Evolutionary conservation across 176 grass and related monocot genomes (phyloP).

Genomic region (Poa annua): DNA sequence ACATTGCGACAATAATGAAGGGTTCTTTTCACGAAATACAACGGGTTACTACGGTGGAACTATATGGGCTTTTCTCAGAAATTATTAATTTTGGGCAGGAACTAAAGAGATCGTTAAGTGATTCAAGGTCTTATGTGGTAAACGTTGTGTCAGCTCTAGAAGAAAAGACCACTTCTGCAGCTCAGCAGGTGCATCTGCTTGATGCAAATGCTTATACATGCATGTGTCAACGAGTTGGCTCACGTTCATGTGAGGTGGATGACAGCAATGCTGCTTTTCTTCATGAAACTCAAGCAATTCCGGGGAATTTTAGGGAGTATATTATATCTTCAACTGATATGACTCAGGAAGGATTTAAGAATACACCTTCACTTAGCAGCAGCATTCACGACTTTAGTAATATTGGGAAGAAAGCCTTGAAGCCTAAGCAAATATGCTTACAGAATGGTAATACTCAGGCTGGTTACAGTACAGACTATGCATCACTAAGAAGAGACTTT

Average conservation of each 20-base stretch:
- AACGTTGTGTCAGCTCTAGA: conserved; percentile 46
- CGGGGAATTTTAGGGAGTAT: background rate
- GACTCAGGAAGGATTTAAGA: conserved; percentile 16
- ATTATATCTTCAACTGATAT: background rate
- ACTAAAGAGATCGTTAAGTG: conserved; percentile 59
- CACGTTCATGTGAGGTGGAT: conserved; percentile 20
- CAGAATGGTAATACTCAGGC: conserved; percentile 1
- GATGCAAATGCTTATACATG: conserved; percentile 39
- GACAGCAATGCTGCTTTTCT: background rate
- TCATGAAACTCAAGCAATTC: conserved; percentile 31
- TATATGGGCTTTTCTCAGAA: conserved; percentile 60
- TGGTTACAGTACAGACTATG: conserved; percentile 39
- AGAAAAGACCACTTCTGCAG: conserved; percentile 43
- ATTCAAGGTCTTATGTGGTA: conserved; percentile 59
- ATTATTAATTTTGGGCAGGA: conserved; percentile 61
- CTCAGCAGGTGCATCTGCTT: conserved; percentile 33
- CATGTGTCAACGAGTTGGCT: conserved; percentile 33
- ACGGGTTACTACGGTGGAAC: conserved; percentile 47
- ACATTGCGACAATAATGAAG: conserved; percentile 49
- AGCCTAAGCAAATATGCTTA: conserved; percentile 18
- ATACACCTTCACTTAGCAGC: background rate
- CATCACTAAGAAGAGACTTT: conserved; percentile 64
- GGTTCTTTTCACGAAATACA: conserved; percentile 62
- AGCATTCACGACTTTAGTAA: conserved; percentile 27
- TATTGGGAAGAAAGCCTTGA: conserved; percentile 34